Conservation (phyloP, 225 moss, liverwort and hornwort genomes). For the Climacium dendroides region DNA sequence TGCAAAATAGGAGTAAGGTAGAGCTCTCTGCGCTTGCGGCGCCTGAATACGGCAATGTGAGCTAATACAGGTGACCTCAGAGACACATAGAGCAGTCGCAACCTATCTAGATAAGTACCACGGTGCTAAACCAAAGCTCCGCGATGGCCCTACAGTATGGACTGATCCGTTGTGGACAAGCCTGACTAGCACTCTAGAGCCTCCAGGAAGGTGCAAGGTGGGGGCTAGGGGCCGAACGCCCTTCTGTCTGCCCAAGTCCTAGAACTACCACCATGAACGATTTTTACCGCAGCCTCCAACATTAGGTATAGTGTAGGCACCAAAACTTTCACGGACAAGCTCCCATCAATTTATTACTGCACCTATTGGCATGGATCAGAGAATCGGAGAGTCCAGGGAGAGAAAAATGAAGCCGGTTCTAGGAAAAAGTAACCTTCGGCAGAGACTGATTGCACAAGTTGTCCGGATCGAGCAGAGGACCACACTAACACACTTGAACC, state of each 20-base stretch:
- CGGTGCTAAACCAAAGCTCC: background rate
- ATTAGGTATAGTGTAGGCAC: too few species aligned
- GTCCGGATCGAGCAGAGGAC: background rate
- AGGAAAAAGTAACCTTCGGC: background rate
- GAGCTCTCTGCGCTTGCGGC: background rate
- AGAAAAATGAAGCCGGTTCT: too few species aligned
- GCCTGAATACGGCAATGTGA: background rate
- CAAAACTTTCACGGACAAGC: background rate
- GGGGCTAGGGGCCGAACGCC: background rate
- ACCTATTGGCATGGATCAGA: background rate
- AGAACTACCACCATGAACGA: background rate
- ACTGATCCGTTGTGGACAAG: background rate
- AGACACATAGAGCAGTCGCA: too few species aligned
- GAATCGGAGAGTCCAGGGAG: too few species aligned
- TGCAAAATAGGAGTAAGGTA: background rate
- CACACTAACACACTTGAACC: background rate
- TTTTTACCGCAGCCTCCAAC: background rate
- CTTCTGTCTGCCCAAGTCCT: background rate
- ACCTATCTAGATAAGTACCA: background rate
- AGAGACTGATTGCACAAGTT: background rate
- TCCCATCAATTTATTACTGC: too few species aligned
- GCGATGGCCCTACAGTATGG: background rate
- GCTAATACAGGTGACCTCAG: background rate
- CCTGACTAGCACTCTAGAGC: background rate
- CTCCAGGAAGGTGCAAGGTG: background rate